A percentile compares a stretch with the other conserved stretches of the same genome.
phyloP scores from a whole-genome alignment of 805 yeast species.

The Maudiozyma barnettii region DNA sequence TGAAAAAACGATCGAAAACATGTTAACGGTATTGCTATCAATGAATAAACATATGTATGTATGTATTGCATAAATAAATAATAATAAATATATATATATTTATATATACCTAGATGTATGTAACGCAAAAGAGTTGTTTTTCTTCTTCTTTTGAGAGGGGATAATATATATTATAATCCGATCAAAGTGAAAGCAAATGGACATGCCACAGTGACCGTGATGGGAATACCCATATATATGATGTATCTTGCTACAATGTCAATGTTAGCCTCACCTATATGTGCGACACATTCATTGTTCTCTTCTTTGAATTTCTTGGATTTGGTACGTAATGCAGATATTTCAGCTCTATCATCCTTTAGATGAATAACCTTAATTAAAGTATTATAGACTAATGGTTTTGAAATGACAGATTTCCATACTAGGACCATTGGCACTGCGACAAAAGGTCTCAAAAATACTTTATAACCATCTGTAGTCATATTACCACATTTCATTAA shows the following conservation, averaged over 20 bases:
- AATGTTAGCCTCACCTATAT: conserved; percentile 57
- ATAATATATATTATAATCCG: background rate
- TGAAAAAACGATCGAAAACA: background rate
- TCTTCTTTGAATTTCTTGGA: background rate
- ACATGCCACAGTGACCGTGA: conserved; percentile 36
- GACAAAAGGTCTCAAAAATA: conserved; percentile 40
- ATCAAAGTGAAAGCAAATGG: conserved; percentile 15
- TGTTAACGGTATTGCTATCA: background rate
- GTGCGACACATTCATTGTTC: conserved; percentile 33
- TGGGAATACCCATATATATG: conserved; percentile 75
- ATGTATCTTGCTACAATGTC: conserved; percentile 68
- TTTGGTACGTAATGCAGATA: conserved; percentile 16
- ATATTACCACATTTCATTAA: conserved; percentile 4
- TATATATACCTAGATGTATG: background rate
- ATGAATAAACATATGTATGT: background rate
- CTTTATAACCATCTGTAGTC: conserved; percentile 28
- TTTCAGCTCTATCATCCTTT: conserved; percentile 17
- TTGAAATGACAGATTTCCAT: conserved; percentile 65
- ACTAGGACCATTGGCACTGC: conserved; percentile 55
- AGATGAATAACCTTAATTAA: conserved; percentile 25
- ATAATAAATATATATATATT: background rate
- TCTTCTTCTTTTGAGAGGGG: too few relatives aligned
- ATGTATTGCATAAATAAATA: background rate
- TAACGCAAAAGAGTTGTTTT: too few relatives aligned
- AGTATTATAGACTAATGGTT: conserved; percentile 49